A percentile compares a stretch with the other conserved stretches of the same genome.
These are phyloP conservation scores for Pythium inflatum DNA, from an alignment of 352 stramenopile species.

Conservation along the genomic window DNA sequence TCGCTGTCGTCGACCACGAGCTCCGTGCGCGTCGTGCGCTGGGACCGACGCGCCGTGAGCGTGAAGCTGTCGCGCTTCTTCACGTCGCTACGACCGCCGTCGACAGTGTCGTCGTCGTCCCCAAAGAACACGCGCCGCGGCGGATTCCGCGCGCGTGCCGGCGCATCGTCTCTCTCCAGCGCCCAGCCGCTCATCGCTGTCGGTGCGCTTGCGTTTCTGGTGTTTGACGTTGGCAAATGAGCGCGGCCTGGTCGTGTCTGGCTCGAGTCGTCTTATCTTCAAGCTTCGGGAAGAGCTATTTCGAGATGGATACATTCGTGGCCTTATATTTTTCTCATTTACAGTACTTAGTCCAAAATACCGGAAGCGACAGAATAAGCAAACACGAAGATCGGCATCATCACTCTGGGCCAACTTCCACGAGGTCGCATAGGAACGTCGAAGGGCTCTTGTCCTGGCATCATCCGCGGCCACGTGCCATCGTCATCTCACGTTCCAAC, in stretches of 20 bases:
- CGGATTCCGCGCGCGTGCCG: not conserved
- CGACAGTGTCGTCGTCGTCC: not conserved
- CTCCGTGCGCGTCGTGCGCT: slow-evolving; percentile 24
- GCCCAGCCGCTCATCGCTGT: slow-evolving; percentile 25
- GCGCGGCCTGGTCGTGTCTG: no score
- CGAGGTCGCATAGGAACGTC: slow-evolving; percentile 24
- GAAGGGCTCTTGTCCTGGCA: not conserved
- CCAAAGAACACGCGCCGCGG: slow-evolving; percentile 41
- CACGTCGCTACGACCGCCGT: not conserved
- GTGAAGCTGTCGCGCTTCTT: slow-evolving; percentile 18
- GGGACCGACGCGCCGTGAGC: slow-evolving; percentile 26
- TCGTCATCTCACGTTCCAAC: slow-evolving; percentile 14
- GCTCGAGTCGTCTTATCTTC: no score
- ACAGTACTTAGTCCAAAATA: not conserved
- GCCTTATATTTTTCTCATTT: slow-evolving; percentile 6
- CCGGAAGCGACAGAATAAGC: slow-evolving; percentile 22
- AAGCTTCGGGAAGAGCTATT: slow-evolving; percentile 21
- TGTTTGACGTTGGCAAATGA: not conserved
- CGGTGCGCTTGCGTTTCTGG: not conserved
- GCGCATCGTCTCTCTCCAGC: slow-evolving; percentile 15
- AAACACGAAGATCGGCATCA: not conserved
- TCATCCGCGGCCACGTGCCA: slow-evolving; percentile 17
- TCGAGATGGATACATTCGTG: slow-evolving; percentile 28
- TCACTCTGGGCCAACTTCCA: no score
- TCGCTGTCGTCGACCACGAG: slow-evolving; percentile 38